Evolutionary conservation across 2,329 filamentous ascomycete species (phyloP), one percentile per base, ranked within the genome.

Genomic region (Pestalotiopsis sp.): DNA sequence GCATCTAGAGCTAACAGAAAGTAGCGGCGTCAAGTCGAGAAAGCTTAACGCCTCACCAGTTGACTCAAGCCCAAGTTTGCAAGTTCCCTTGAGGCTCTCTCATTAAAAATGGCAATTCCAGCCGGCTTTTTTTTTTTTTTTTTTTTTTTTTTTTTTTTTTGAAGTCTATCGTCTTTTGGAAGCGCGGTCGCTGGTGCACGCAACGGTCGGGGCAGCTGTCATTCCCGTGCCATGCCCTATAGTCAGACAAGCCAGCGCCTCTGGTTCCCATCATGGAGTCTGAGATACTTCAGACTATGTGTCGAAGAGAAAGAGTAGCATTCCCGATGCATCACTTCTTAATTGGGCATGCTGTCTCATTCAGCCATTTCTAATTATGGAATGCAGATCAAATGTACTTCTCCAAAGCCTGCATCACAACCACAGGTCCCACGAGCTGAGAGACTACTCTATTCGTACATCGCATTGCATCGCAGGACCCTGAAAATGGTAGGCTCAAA

Each of bases 401-500:
- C 25, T 25, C 12, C 56, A 25, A 59, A n/a, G 12, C 3, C 12
- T 39, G 12, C 41, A 12, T 45, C 41, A n/a, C 2, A 31, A 36
- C 31, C 31, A 36, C 23, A 27, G 41, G 9, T 41, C 12, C 45
- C n/a, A 38, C 17, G 31, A 25, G 61, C 39, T 59, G 39, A 38
- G 20, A 64, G 64, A 66, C 57, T 66, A 36, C n/a, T 20, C 2
- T n/a, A 59, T 59, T 25, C 4, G 12, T 27, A 56, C 52, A 67
- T 67, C 25, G 36, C 52, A 67, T 67, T 25, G 65, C 36, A 61
- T 59, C 61, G 52, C 52, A 67, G 65, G 49, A 61, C 56, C 65
- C 45, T 13, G 31, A 36, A 36, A 41, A 67, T 25, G 56, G 25
- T 67, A 59, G 65, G 65, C 57, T 36, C 25, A 31, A 23, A 49